Evolutionary conservation across 2,329 filamentous ascomycete genomes (phyloP).

Genomic region (Zasmidium citrigriseum): DNA sequence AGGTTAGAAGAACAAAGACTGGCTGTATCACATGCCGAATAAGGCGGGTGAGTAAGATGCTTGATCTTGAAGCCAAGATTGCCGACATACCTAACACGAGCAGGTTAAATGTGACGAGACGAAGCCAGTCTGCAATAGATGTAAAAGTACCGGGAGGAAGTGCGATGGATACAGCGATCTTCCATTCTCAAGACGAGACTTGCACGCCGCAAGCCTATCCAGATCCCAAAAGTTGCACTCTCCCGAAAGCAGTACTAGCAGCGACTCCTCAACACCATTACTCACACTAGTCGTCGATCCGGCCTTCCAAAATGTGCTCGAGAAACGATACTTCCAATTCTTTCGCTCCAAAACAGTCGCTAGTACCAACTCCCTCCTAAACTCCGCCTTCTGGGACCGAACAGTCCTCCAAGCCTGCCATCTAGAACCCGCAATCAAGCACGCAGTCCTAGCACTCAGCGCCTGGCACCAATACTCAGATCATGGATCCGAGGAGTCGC

Average conservation of each 20-base stretch:
- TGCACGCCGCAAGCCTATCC: conserved; percentile 3
- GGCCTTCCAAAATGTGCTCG: conserved; percentile 2
- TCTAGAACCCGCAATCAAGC: conserved; percentile 27
- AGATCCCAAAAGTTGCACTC: background rate
- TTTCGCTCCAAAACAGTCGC: conserved; percentile 25
- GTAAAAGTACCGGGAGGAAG: conserved; percentile 19
- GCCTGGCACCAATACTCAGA: conserved; percentile 23
- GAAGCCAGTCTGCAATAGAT: conserved; percentile 15
- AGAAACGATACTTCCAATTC: conserved; percentile 20
- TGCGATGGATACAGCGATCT: conserved; percentile 21
- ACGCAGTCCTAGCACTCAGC: conserved; percentile 28
- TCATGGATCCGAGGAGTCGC: background rate
- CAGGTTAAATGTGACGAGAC: conserved; percentile 18
- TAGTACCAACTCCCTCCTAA: conserved; percentile 19
- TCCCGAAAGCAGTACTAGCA: background rate
- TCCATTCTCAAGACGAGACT: conserved; percentile 4
- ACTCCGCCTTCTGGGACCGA: conserved; percentile 28
- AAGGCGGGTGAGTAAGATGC: background rate
- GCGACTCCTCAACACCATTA: too few species aligned
- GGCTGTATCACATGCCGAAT: conserved; percentile 4
- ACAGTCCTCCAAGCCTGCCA: conserved; percentile 26
- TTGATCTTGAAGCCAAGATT: background rate
- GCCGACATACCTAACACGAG: background rate
- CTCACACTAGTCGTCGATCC: conserved; percentile 1
- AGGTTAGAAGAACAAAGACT: background rate